Percentiles rank a stretch among this genome's conserved stretches.
Conservation (phyloP, 2,329 filamentous ascomycete genomes). For the Paracamarosporium sp. region DNA sequence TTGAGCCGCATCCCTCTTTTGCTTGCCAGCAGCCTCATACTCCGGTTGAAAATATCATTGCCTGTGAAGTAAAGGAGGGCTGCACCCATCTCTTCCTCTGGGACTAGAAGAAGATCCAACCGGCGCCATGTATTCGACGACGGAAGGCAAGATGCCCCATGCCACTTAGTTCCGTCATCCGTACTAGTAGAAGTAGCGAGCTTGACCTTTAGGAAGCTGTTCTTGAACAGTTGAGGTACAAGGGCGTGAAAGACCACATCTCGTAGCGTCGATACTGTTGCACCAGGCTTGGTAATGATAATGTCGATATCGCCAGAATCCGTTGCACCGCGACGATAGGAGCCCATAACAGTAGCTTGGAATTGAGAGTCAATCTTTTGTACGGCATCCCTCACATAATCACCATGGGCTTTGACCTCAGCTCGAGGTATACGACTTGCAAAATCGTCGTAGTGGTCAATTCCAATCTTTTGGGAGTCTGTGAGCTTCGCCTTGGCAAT, state of each 20-base stretch:
- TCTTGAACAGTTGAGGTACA: constrained; percentile 64
- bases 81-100: constrained; percentile 78
- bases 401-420: constrained; percentile 75
- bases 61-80: constrained; percentile 95
- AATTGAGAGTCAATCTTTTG: constrained; percentile 67
- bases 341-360: constrained; percentile 79
- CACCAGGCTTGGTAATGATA: constrained; percentile 75
- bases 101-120: constrained; percentile 85
- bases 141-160: constrained; percentile 80
- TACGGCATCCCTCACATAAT: constrained; percentile 67
- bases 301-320: constrained; percentile 85
- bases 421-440: constrained; percentile 76
- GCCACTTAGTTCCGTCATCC: constrained; percentile 78
- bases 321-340: constrained; percentile 79
- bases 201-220: constrained; percentile 72
- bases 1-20: constrained; percentile 86
- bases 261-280: constrained; percentile 61
- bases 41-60: constrained; percentile 93
- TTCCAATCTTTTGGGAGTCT: constrained; percentile 73
- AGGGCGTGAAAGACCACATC: constrained; percentile 69
- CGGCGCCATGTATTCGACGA: constrained; percentile 70
- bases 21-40: constrained; percentile 78
- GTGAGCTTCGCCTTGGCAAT: constrained; percentile 67
- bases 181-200: constrained; percentile 66
- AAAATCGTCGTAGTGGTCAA: constrained; percentile 83